Base-by-base conservation (phyloP, 192 early-diverging fungal genomes). In the Phlyctochytrium planicorne region DNA sequence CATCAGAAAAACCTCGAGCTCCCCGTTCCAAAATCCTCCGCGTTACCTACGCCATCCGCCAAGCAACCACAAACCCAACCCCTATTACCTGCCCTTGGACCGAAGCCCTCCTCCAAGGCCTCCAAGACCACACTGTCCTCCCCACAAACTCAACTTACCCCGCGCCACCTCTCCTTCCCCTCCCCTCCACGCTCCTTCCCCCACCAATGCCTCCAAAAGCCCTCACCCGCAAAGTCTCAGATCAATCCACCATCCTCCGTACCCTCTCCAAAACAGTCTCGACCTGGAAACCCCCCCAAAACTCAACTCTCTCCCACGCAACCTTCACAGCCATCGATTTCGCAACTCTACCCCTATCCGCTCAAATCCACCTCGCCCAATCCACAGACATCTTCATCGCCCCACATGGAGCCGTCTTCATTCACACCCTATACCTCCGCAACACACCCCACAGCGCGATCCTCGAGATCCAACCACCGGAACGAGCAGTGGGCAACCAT, bases 381-480 rank as follows among this genome's bases (percentile, higher is more conserved):
- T 63, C 47, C 0, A 72, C 70, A 3, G 70, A 72, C 60, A 29
- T 66, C n/a, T 66, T 66, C 35, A 34, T 72, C 10, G 70, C 63
- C 1, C 64, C 70, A 30, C 70, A 72, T 50, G 70, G 70, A 12
- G 70, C 70, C 29, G 53, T 47, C 12, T 72, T 72, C 37, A 60
- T 52, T 6, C 40, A 60, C 34, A n/a, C 59, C 2, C 17, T 66
- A 47, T 72, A 72, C 47, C 47, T 72, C 3, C 63, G 69, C 6
- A n/a, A 55, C 33, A 4, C 16, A 34, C 40, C 40, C 40, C 40
- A 47, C 20, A 6, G 10, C 10, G 40, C 10, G 40, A 47, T 47
- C 20, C 20, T 47, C 10, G 70, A 72, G 53, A 10, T 72, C 63
- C 40, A 47, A 20, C 40, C 40, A 6, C 40, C 40, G 6, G 40